Evolutionary conservation across 2,329 filamentous ascomycete species (phyloP).

Genomic region (Lecanosticta acicola): DNA sequence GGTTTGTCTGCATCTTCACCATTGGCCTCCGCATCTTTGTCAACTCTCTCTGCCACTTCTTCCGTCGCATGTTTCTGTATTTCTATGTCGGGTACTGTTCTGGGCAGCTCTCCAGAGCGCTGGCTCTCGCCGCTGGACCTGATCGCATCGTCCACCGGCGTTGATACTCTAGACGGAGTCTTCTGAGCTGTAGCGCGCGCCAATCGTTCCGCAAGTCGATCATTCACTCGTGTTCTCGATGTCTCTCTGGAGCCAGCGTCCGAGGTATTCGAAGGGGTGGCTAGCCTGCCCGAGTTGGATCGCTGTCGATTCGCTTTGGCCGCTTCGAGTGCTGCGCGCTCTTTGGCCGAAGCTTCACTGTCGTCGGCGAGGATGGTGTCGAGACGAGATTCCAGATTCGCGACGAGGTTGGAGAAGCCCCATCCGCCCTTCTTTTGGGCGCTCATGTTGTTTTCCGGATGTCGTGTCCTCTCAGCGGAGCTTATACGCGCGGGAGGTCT

Average conservation of each 20-base stretch:
- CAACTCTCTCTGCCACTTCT: conserved; percentile 1
- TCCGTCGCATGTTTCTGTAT: conserved; percentile 8
- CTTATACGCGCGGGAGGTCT: conserved; percentile 1
- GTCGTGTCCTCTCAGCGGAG: not conserved
- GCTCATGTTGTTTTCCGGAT: conserved; percentile 8
- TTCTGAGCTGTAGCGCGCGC: conserved; percentile 80
- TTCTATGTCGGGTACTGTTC: conserved; percentile 20
- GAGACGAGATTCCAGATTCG: conserved; percentile 85
- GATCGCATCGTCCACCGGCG: conserved; percentile 43
- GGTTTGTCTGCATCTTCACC: conserved; percentile 1
- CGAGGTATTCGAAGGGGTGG: conserved; percentile 15
- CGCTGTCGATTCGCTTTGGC: conserved; percentile 13
- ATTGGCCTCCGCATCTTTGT: conserved; percentile 7
- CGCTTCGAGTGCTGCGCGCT: conserved; percentile 33
- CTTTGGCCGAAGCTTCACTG: conserved; percentile 48
- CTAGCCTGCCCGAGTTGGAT: conserved; percentile 24
- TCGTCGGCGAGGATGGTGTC: conserved; percentile 87
- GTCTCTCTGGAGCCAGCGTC: conserved; percentile 56
- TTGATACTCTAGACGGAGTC: conserved; percentile 52
- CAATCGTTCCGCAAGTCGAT: conserved; percentile 80
- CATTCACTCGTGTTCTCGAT: conserved; percentile 64
- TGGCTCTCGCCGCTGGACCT: conserved; percentile 43
- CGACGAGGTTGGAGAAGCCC: conserved; percentile 76
- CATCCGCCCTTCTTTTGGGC: conserved; percentile 32
- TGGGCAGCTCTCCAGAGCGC: conserved; percentile 29